Base-by-base conservation (phyloP, 1,139 yeast genomes). In the Blastobotrys proliferans region DNA sequence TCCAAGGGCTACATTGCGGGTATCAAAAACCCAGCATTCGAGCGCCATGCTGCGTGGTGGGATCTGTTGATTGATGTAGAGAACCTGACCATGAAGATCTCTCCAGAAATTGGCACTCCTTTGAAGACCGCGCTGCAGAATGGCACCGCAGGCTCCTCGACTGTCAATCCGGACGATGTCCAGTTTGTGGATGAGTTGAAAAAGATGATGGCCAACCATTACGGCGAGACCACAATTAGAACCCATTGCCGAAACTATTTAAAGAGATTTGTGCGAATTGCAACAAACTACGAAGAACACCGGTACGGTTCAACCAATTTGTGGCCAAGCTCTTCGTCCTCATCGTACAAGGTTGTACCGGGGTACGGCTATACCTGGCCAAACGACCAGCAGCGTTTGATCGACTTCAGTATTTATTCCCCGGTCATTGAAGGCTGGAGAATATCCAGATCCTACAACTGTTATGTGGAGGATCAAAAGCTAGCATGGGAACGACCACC, bases 1-100 rank as follows among this genome's bases (percentile, higher is more conserved):
- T 74, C 79, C 48, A 73, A 70, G 16, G 77, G 79, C 20, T 79
- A 64, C 58, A 67, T 79, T 54, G 85, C 84, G 3, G 85, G 85
- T 9, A 81, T 81, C 38, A 78, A 79, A 51, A 79, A 80, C 59
- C 83, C 83, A 10, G 78, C 81, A 43, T 79, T 79, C 64, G 77
- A 76, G 50, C 59, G 58, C 40, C 80, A 77, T 53, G 78, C 79
- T 32, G 68, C 67, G 10, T 66, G 72, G 68, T 79, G 83, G 82
- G 85, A 79, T 54, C 60, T 79, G 17, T 59, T 79, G 41, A 74
- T 77, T 48, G 83, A 79, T 55, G 61, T 79, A 48, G 83, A 79
- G 51, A 52, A 61, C 20, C 51, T 56, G 61, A 40, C 74, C 63
- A 57, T 78, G 72, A 62, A 66, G 67, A 52, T 67, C 51, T 58